A percentile compares a stretch with the other conserved stretches of the same genome.
phyloP scores from a whole-genome alignment of 352 stramenopile genomes.

The Phytophthora tubulina region DNA sequence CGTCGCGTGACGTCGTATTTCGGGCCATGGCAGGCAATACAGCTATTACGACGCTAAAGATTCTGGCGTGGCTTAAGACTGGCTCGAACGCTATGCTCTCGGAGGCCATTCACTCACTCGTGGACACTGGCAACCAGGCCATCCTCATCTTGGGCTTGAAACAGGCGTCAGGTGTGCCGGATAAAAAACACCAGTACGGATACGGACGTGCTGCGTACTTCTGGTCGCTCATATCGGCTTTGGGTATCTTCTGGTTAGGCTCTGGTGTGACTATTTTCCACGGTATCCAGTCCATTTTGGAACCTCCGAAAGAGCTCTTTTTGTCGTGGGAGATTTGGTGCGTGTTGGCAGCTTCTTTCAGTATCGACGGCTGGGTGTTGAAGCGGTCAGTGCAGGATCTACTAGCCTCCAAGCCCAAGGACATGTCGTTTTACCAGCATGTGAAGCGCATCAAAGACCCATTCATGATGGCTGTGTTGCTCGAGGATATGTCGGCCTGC shows the following conservation, averaged over 20 bases:
- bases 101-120: conserved; percentile 97
- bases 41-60: conserved; percentile 92
- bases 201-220: conserved; percentile 99
- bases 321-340: conserved; percentile 94
- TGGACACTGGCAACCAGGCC: conserved; percentile 98
- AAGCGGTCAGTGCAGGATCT: conserved; percentile 92
- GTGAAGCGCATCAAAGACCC: conserved; percentile 92
- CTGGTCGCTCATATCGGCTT: conserved; percentile 97
- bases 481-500: conserved; percentile 98
- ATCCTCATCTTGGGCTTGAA: conserved; percentile 90
- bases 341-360: conserved; percentile 95
- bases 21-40: conserved; percentile 95
- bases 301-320: conserved; percentile 67
- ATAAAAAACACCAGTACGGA: conserved; percentile 97
- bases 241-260: conserved; percentile 99
- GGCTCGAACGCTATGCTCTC: conserved; percentile 97
- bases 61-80: conserved; percentile 84
- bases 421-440: conserved; percentile 76
- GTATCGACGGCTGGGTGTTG: conserved; percentile 97
- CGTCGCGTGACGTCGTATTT: conserved; percentile 83
- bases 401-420: conserved; percentile 71
- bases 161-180: conserved; percentile 87
- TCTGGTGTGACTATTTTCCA: conserved; percentile 96
- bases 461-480: conserved; percentile 97
- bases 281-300: conserved; percentile 86